A percentile compares a stretch with the other conserved stretches of the same genome.
Conservation (phyloP, 1,139 yeast genomes). For the Protomyces gravidus region DNA sequence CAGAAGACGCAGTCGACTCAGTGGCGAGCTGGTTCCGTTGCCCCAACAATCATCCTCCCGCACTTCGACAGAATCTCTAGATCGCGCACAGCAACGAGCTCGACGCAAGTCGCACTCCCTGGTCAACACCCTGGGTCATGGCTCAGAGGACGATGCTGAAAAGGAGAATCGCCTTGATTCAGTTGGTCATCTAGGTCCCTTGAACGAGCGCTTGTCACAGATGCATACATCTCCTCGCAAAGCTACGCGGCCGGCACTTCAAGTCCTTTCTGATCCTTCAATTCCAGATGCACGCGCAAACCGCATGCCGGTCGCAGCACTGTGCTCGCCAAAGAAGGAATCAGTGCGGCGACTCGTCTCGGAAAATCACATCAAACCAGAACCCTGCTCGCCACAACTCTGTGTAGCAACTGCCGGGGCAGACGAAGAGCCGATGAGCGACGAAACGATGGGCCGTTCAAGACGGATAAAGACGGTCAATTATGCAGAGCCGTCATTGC, state of each 20-base stretch:
- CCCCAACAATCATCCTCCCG: not conserved
- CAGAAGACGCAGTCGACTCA: constrained; percentile 4
- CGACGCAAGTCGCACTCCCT: not conserved
- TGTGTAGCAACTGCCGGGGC: not conserved
- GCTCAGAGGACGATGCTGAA: not conserved
- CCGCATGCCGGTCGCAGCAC: not conserved
- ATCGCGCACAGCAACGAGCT: not conserved
- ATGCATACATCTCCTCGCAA: not conserved
- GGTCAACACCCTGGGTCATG: not conserved
- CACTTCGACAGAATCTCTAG: not conserved
- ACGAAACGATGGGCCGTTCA: constrained; percentile 29
- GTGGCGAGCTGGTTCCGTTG: constrained; percentile 2
- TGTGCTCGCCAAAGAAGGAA: not conserved
- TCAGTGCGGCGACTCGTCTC: not conserved
- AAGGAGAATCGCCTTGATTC: not conserved
- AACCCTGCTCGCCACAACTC: constrained; percentile 13
- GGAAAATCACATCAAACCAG: constrained; percentile 15
- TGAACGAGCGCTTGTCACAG: not conserved
- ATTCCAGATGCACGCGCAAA: not conserved
- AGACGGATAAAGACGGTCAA: constrained; percentile 54
- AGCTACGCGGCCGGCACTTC: not conserved
- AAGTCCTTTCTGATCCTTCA: not conserved
- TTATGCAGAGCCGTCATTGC: constrained; percentile 64
- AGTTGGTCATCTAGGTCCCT: not conserved
- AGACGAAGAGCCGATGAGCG: not conserved